Conservation (phyloP, 176 grass and related monocot species). For the Pharus latifolius region DNA sequence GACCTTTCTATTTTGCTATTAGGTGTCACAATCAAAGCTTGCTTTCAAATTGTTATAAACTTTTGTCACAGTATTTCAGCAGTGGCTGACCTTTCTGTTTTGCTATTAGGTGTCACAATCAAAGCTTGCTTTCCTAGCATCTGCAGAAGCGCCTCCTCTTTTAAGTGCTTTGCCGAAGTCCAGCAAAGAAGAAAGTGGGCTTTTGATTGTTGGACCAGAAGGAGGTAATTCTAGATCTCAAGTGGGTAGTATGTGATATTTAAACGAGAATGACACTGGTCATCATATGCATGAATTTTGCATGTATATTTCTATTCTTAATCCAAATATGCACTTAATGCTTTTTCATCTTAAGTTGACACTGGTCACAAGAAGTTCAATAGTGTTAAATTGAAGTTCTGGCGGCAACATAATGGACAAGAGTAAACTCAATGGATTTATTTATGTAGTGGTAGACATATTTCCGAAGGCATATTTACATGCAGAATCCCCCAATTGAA, state of each 20-base stretch:
- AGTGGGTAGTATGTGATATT: background rate
- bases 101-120: conserved; percentile 53
- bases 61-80: background rate
- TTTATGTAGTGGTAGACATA: background rate
- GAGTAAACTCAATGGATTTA: background rate
- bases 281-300: background rate
- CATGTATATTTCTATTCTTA: background rate
- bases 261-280: background rate
- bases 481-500: too few species aligned
- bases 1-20: background rate
- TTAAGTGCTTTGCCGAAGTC: conserved; percentile 45
- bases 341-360: background rate
- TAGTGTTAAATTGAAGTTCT: background rate
- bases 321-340: background rate
- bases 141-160: conserved; percentile 76
- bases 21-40: background rate
- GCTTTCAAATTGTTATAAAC: background rate
- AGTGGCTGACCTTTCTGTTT: background rate
- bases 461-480: too few species aligned
- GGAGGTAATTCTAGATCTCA: conserved; percentile 39
- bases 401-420: background rate
- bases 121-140: conserved; percentile 69
- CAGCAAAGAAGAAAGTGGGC: conserved; percentile 38
- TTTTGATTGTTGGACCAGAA: conserved; percentile 87
- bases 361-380: background rate